Evolutionary conservation across 2,329 filamentous ascomycete species (phyloP), one percentile per base, ranked within the genome.

Genomic region (Colletotrichum abscissum): DNA sequence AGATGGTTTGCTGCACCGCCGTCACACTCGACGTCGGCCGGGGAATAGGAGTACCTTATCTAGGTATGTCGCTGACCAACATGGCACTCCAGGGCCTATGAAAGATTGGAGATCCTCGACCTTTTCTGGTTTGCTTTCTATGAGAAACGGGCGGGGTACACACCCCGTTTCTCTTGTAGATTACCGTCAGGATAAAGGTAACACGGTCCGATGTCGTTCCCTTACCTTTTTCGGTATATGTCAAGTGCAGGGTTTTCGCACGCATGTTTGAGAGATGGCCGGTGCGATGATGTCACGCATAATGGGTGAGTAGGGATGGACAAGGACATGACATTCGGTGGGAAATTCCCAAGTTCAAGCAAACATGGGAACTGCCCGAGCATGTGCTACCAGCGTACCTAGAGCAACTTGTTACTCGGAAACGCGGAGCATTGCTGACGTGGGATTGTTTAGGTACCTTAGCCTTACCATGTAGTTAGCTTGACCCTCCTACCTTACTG

Each of bases 81-180:
- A 49, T 49, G 19, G 49, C 30, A n/a, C 46, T 46, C 16, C 30
- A 55, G 30, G 63, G 16, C 28, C 12, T 11, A 16, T 26, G n/a
- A 14, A 54, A 24, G 60, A 33, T 63, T 63, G 46, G 19, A 63
- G 46, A 42, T 52, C 19, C 35, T 49, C 42, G 42, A 49, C 19
- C 19, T 19, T 49, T 49, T 49, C 19, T 58, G 6, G 42, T 16
- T 22, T 65, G 30, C 24, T 58, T 46, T 33, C 33, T n/a, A 49
- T 42, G 63, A 67, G 46, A 71, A 71, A 55, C 46, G 56, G 42
- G 68, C 63, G 68, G 63, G 68, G 68, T 70, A 60, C 42, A 67
- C 46, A 67, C 54, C 26, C 5, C 16, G 5, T 28, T 56, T 28
- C 19, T n/a, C 35, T 9, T 49, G 19, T 42, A 33, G 26, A 33